phyloP scores from a whole-genome alignment of 169 alveolate genomes.

The Babesia gibsoni region DNA sequence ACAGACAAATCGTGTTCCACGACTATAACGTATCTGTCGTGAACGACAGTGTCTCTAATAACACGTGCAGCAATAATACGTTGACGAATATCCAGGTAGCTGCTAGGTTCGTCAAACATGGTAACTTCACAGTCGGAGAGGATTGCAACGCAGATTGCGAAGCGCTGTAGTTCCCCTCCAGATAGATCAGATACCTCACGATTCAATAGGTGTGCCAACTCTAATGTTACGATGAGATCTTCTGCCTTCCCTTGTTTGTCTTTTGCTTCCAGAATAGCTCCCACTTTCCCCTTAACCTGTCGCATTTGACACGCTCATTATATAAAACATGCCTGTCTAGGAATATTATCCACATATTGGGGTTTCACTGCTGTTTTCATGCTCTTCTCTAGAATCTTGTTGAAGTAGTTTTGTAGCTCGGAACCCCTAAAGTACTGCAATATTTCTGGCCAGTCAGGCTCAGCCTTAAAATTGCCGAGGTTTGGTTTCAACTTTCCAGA shows the following conservation, averaged over 20 bases:
- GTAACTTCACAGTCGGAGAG: conserved; percentile 91
- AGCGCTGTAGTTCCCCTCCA: conserved; percentile 98
- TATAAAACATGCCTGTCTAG: conserved; percentile 81
- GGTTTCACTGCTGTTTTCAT: conserved; percentile 96
- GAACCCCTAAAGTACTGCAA: conserved; percentile 94
- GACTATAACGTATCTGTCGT: conserved; percentile 92
- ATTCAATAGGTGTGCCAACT: conserved; percentile 89
- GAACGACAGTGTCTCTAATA: conserved; percentile 83
- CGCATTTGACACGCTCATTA: background rate
- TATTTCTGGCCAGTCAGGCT: conserved; percentile 97
- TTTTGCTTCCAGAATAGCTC: conserved; percentile 85
- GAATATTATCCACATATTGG: conserved; percentile 97
- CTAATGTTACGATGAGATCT: conserved; percentile 83
- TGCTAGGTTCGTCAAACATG: conserved; percentile 99
- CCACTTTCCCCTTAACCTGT: conserved; percentile 67
- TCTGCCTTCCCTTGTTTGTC: conserved; percentile 86
- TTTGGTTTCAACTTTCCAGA: conserved; percentile 97
- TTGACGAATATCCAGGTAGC: conserved; percentile 97
- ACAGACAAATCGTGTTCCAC: conserved; percentile 99
- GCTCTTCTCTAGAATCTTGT: conserved; percentile 91
- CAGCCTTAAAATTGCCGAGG: conserved; percentile 92
- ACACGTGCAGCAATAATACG: conserved; percentile 94
- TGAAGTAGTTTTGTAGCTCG: conserved; percentile 96
- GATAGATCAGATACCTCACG: conserved; percentile 93
- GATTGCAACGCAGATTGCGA: conserved; percentile 95